phyloP scores from a whole-genome alignment of 2,329 filamentous ascomycete genomes.

The Rhinocladiella mackenziei region DNA sequence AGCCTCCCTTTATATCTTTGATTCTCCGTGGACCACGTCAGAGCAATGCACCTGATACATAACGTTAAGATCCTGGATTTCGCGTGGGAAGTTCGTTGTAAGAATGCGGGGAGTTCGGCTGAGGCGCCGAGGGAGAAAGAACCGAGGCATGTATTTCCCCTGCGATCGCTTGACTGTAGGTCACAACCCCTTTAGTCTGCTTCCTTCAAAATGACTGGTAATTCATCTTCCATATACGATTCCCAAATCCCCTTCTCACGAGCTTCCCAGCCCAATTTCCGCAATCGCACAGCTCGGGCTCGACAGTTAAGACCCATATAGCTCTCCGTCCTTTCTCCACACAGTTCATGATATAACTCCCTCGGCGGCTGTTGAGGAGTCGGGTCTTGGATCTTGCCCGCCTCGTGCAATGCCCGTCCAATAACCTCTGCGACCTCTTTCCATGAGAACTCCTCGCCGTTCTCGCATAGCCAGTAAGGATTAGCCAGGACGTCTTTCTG shows the following conservation, averaged over 20 bases:
- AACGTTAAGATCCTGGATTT: too few relatives aligned
- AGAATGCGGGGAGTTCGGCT: too few relatives aligned
- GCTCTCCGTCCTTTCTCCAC: conserved; percentile 36
- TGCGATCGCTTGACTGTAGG: neutral
- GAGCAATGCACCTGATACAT: too few relatives aligned
- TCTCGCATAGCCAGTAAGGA: conserved; percentile 48
- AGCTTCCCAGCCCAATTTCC: conserved; percentile 46
- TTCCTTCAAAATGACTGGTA: conserved; percentile 14
- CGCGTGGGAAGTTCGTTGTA: too few relatives aligned
- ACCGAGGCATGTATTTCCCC: neutral
- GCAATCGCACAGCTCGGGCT: conserved; percentile 42
- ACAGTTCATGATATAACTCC: conserved; percentile 42
- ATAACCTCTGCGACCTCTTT: conserved; percentile 39
- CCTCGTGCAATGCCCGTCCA: conserved; percentile 37
- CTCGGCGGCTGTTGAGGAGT: conserved; percentile 36
- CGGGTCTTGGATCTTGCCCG: conserved; percentile 39
- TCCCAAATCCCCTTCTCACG: conserved; percentile 42
- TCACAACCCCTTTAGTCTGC: neutral
- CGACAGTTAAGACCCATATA: conserved; percentile 44
- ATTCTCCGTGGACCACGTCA: too few relatives aligned
- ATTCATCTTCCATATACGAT: conserved; percentile 43
- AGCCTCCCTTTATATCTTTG: too few relatives aligned
- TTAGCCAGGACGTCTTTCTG: conserved; percentile 37
- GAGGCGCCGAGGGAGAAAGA: neutral
- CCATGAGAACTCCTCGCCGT: conserved; percentile 45